Evolutionary conservation across 2,329 filamentous ascomycete genomes (phyloP), one percentile per base, ranked within the genome.

Genomic region (Sclerotinia minor): DNA sequence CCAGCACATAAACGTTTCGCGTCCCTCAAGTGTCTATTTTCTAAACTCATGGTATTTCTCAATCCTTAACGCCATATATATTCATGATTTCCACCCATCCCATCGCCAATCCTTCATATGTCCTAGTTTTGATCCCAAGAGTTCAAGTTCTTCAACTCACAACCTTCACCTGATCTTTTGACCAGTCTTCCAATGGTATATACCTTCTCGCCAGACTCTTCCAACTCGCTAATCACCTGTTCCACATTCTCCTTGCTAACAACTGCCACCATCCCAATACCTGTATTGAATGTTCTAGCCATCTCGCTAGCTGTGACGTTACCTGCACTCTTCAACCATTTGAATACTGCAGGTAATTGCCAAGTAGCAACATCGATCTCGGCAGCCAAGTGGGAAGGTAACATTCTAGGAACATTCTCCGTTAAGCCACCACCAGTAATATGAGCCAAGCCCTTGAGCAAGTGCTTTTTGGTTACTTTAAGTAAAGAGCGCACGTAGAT

Each of bases 401-500:
- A 84, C 91, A 96, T 96, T 72, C 95, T 89, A 41, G 95, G 95
- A 35, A 99, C 90, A 79, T 99, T 99, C 80, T 99, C 95, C 24
- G 90, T 83, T 26, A 99, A 85, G 15, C 95, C 95, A 70, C 95
- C 95, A 63, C 95, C 95, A 0, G 95, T 99, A 81, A 99, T 98
- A 80, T 99, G 95, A 15, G 95, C 91, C 79, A 98, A 90, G 65
- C 95, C 95, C 81, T 97, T 96, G 78, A 98, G 83, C 52, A 92
- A 82, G 13, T 83, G 81, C 71, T 84, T 83, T 59, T 85, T 80
- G 29, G 86, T 80, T 0, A 90, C 85, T 60, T 87, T 84, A 13
- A 98, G 85, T 29, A 96, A 81, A 45, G 90, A 84, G 78, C 90
- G 91, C 75, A 98, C 95, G 80, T 99, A 99, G 78, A 99, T 97